Conservation (phyloP, 1,139 yeast genomes). For the Taphrina betulina region DNA sequence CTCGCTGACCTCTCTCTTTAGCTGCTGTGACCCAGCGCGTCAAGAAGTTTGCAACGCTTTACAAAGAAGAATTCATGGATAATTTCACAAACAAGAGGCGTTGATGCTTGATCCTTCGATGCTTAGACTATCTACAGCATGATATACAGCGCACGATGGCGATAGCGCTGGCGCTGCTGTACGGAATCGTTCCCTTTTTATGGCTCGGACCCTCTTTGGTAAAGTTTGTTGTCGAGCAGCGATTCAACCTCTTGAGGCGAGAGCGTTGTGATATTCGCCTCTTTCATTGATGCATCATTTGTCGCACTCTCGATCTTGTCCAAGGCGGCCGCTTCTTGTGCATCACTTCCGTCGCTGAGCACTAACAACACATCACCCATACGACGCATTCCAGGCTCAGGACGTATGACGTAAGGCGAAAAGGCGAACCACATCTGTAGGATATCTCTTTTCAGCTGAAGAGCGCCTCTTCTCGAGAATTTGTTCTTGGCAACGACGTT, state of each 20-base stretch:
- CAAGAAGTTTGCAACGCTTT: conserved; percentile 17
- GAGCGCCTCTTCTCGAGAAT: conserved; percentile 30
- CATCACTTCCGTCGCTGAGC: conserved; percentile 5
- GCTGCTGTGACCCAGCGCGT: conserved; percentile 12
- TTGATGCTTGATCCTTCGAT: too few species aligned
- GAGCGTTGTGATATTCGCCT: not conserved
- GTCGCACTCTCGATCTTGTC: not conserved
- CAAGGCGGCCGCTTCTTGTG: not conserved
- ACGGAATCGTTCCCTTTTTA: too few species aligned
- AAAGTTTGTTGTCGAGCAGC: too few species aligned
- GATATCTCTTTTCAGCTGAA: conserved; percentile 32
- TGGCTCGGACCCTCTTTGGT: too few species aligned
- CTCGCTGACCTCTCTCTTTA: not conserved
- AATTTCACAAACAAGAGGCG: conserved; percentile 19
- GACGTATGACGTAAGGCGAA: conserved; percentile 24
- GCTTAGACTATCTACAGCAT: too few species aligned
- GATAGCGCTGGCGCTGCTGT: too few species aligned
- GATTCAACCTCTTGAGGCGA: conserved; percentile 1
- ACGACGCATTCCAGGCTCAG: conserved; percentile 28
- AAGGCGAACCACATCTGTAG: conserved; percentile 31
- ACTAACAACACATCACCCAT: conserved; percentile 1
- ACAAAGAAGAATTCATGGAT: conserved; percentile 26
- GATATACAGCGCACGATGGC: too few species aligned
- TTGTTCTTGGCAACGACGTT: conserved; percentile 22
- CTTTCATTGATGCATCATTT: not conserved